Percentiles rank a stretch among this genome's conserved stretches.
Evolutionary conservation across 2,329 filamentous ascomycete species (phyloP).

Genomic region (Rhytidhysteron rufulum): DNA sequence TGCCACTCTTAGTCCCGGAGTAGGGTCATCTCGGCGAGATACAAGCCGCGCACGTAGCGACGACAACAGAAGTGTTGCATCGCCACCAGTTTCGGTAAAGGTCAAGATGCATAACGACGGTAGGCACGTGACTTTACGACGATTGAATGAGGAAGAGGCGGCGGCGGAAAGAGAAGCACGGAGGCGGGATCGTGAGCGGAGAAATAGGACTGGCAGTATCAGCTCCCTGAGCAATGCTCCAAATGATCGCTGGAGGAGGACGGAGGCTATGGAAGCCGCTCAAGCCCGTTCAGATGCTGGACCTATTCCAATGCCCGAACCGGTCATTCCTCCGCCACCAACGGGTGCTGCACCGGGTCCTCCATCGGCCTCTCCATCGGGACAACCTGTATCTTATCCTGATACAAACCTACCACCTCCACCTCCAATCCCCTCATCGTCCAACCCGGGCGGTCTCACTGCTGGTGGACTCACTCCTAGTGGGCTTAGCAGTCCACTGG

Average conservation of each 20-base stretch:
- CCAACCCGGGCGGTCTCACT: too few species aligned
- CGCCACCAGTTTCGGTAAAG: slow-evolving; percentile 61
- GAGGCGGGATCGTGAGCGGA: slow-evolving; percentile 43
- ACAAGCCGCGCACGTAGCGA: slow-evolving; percentile 26
- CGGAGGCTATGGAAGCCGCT: slow-evolving; percentile 32
- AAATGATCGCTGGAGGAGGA: slow-evolving; percentile 38
- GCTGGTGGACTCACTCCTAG: too few species aligned
- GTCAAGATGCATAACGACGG: slow-evolving; percentile 64
- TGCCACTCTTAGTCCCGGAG: slow-evolving; percentile 21
- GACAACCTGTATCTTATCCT: background rate
- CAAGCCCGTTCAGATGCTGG: slow-evolving; percentile 26
- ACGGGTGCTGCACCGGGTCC: slow-evolving; percentile 23
- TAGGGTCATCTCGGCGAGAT: slow-evolving; percentile 20
- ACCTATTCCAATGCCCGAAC: slow-evolving; percentile 25
- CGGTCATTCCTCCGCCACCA: slow-evolving; percentile 23
- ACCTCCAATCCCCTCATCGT: slow-evolving; percentile 29
- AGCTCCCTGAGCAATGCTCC: slow-evolving; percentile 34
- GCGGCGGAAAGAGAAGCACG: slow-evolving; percentile 56
- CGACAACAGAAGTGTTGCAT: slow-evolving; percentile 44
- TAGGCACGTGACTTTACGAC: slow-evolving; percentile 58
- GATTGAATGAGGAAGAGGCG: slow-evolving; percentile 60
- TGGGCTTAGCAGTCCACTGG: slow-evolving; percentile 32
- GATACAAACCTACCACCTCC: slow-evolving; percentile 24
- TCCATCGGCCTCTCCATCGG: slow-evolving; percentile 18
- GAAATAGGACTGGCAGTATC: slow-evolving; percentile 36